phyloP scores from a whole-genome alignment of 345 rosid species.

The Reutealis trisperma region DNA sequence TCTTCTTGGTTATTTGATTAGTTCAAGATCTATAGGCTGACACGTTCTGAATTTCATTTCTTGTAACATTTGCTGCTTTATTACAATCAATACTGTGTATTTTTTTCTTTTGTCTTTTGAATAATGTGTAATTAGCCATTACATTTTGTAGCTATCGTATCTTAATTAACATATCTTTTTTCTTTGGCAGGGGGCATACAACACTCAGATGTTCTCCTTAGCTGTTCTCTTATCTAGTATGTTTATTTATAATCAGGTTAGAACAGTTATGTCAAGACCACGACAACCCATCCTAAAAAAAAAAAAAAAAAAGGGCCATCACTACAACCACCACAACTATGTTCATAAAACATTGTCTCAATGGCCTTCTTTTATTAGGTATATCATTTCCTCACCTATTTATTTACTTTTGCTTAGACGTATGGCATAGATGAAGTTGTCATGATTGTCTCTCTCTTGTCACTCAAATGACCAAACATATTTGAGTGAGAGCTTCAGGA shows the following conservation, averaged over 20 bases:
- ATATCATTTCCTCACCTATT: not conserved
- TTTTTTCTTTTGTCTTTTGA: not conserved
- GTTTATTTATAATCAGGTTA: slow-evolving; percentile 95
- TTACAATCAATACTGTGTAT: not conserved
- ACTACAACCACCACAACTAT: no score
- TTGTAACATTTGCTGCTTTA: not conserved
- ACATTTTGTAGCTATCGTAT: not conserved
- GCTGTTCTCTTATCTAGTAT: slow-evolving; percentile 95
- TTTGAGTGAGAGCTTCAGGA: slow-evolving; percentile 88
- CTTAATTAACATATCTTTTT: not conserved
- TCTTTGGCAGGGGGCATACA: slow-evolving; percentile 84
- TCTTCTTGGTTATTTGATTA: not conserved
- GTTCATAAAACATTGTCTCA: no score
- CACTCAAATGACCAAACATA: slow-evolving; percentile 96
- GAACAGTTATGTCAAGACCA: slow-evolving; percentile 14
- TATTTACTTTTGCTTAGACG: slow-evolving; percentile 50
- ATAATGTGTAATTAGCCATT: no score
- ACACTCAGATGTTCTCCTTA: slow-evolving; percentile 94
- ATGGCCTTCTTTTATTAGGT: not conserved
- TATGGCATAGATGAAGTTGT: slow-evolving; percentile 94
- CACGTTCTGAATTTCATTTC: not conserved
- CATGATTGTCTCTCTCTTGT: slow-evolving; percentile 94
- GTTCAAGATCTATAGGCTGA: not conserved
- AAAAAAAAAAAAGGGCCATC: no score
- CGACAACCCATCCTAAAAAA: not conserved